These are phyloP conservation scores for Wallacemonas collosoma DNA, from an alignment of 208 protist species.

Conservation along the genomic window DNA sequence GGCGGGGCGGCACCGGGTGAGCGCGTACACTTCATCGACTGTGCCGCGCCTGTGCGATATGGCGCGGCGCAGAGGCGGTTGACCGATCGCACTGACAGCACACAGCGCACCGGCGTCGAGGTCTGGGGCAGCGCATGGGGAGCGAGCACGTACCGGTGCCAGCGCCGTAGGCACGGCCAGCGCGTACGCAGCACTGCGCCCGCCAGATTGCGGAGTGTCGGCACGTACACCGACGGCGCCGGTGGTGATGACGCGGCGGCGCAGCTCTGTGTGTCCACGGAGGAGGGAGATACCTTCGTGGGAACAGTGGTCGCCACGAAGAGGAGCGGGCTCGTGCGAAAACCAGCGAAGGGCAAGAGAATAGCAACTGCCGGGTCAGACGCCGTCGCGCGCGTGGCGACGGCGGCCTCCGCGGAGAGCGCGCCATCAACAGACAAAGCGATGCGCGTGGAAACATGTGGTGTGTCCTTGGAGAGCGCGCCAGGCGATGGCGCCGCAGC, in stretches of 20 bases:
- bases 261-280: too few species aligned
- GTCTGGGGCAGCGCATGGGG: not conserved
- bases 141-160: conserved; percentile 8
- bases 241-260: too few species aligned
- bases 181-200: not conserved
- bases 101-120: not conserved
- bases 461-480: too few species aligned
- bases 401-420: not conserved
- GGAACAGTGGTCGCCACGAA: not conserved
- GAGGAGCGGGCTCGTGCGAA: not conserved
- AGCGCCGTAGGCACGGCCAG: conserved; percentile 1
- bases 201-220: conserved; percentile 1
- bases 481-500: too few species aligned
- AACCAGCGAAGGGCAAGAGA: not conserved
- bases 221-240: not conserved
- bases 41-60: not conserved
- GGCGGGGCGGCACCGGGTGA: not conserved
- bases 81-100: not conserved
- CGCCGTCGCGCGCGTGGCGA: not conserved
- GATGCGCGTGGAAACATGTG: too few species aligned
- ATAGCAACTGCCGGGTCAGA: not conserved
- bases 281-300: not conserved
- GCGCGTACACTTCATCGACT: not conserved
- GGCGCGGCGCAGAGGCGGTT: not conserved
- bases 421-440: not conserved